Base-by-base conservation (phyloP, 495 filamentous ascomycete species). In the Penicillium ucsense region DNA sequence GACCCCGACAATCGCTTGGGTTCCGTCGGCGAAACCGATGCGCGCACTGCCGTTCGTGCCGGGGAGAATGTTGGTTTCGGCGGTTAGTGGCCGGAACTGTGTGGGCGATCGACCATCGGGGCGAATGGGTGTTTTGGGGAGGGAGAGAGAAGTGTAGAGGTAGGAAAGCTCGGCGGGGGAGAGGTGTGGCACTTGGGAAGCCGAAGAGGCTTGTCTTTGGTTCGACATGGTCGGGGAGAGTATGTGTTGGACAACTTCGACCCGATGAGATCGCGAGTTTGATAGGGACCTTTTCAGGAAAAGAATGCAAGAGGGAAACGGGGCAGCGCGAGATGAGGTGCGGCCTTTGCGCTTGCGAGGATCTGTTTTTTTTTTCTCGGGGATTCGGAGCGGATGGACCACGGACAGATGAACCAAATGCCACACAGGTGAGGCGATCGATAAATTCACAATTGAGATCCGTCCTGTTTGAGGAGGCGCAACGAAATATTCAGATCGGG, bases 111-210 rank as follows among this genome's bases (percentile, higher is more conserved):
- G 88, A 50, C 80, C 82, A 63, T 98, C 92, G 20, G 91, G 88
- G 30, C 92, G 90, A 60, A 97, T 84, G 5, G 92, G 88, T n/a
- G 81, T 84, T 9, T 67, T 66, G 32, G 82, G 78, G 36, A 75
- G 74, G 8, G 79, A 73, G 56, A 98, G 88, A 4, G 92, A 92
- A 46, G 82, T 78, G 78, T 90, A 89, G 41, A 96, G 82, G 76
- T 95, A 98, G 63, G 90, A 87, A 55, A 97, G 88, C 67, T 98
- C 94, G 54, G 92, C 88, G 36, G 90, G 90, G 20, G 89, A 95
- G 67, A 98, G 82, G 55, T 86, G 82, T 27, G 70, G 73, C 39
- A 61, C 66, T 57, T 73, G 71, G 3, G 68, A 68, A 45, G 71
- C 69, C 30, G 68, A 73, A 20, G 63, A 66, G 43, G 71, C 68